Percentiles rank a stretch among this genome's conserved stretches.
Conservation (phyloP, 75 land plant species). For the Cupressus sempervirens region DNA sequence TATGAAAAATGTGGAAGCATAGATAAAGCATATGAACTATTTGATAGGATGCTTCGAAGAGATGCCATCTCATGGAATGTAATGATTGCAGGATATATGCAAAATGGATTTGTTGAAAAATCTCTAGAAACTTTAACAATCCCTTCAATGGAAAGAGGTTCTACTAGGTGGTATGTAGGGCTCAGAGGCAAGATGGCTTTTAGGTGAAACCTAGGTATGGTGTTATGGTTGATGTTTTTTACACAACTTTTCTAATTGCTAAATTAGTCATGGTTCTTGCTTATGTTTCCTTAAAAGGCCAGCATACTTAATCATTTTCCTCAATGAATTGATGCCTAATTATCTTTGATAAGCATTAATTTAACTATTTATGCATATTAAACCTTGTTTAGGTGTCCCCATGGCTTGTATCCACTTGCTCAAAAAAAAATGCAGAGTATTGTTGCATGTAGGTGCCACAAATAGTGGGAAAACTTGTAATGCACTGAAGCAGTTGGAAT, state of each 20-base stretch:
- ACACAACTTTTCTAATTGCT: not conserved
- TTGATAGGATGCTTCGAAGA: too few species aligned
- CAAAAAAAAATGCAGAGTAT: constrained; percentile 52
- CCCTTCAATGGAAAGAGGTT: too few species aligned
- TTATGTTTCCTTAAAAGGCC: not conserved
- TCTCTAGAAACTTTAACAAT: too few species aligned
- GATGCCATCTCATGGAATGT: too few species aligned
- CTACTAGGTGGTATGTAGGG: too few species aligned
- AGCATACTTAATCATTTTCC: not conserved
- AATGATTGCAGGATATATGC: too few species aligned
- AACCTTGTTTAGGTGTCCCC: constrained; percentile 46
- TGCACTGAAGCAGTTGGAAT: constrained; percentile 64
- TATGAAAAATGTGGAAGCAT: too few species aligned
- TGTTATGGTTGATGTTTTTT: too few species aligned
- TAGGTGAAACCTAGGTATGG: not conserved
- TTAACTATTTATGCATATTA: not conserved
- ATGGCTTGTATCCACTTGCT: constrained; percentile 81
- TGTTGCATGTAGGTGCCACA: constrained; percentile 85
- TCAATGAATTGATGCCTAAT: not conserved
- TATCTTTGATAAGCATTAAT: not conserved
- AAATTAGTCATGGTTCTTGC: not conserved
- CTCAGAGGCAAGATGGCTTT: too few species aligned
- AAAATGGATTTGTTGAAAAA: too few species aligned
- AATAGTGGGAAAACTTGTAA: constrained; percentile 90
- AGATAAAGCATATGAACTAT: too few species aligned